Base-by-base conservation (phyloP, 2,329 filamentous ascomycete genomes). In the Chaetomiaceae sp. region DNA sequence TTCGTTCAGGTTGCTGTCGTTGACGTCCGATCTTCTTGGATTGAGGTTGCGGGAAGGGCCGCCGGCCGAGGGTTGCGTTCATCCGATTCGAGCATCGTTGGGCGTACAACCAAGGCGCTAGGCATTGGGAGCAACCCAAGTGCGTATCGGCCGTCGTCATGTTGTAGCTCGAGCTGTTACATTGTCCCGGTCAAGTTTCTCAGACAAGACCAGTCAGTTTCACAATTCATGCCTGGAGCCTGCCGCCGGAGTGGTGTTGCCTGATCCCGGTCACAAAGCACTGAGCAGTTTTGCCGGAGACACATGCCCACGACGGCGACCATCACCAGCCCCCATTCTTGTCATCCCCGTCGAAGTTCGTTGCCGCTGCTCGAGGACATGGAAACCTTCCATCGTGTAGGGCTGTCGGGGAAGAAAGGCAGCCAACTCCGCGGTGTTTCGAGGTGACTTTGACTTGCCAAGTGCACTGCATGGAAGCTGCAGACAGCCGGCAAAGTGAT, bases 401-500 rank as follows among this genome's bases (percentile, higher is more conserved):
- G 39, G 39, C 40, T 44, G 25, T n/a, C 12, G 22, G 39, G 22
- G 22, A 6, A 31, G 8, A 7, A 31, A 11, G 14, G 20, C 22
- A 42, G 11, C 39, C 6, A n/a, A 17, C 43, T 19, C 27, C 27
- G 27, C 27, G 27, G 27, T 31, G 8, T 31, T 31, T 7, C n/a
- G n/a, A n/a, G n/a, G n/a, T n/a, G n/a, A n/a, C n/a, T 9, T 9
- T 3, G 27, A 31, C 27, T 31, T 27, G n/a, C 25, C 25, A 27
- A 9, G 5, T 6, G 45, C 20, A 38, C n/a, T 29, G 39, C 25
- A 44, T 14, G 39, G 36, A 36, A 51, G 48, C 48, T 44, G 48
- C 48, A 51, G 39, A 9, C 17, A 27, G n/a, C 20, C 19, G 23
- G 31, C 44, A 38, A 48, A 47, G 52, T 47, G 48, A 44, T 51